Base-by-base conservation (phyloP, 805 yeast species). In the Yarrowia hollandica region DNA sequence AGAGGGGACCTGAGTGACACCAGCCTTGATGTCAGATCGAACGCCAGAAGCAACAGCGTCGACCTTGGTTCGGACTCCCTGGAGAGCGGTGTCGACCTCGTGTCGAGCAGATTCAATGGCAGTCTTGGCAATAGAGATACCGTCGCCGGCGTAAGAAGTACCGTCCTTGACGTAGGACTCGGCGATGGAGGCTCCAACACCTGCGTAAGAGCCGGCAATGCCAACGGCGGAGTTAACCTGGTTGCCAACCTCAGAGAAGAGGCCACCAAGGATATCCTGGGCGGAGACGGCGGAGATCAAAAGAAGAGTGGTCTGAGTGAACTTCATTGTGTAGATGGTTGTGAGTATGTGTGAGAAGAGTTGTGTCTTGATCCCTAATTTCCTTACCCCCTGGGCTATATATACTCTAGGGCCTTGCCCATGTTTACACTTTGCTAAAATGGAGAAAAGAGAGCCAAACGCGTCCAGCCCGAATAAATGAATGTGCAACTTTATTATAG, bases 161-260 rank as follows among this genome's bases (percentile, higher is more conserved):
- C 58, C 58, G 35, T 52, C 58, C 44, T 52, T 37, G 58, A 28
- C 58, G 58, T 52, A 52, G 44, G 58, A 52, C 44, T 52, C 26
- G 34, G 35, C 58, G 18, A 35, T 52, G 35, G 58, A 52, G 12
- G 58, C 58, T 14, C 58, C 58, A 25, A 35, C 44, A 11, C 58
- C 58, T 11, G 58, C 58, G 26, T 35, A 52, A 25, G 42, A 35
- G 18, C 44, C 44, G 3, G 44, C 58, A 25, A 52, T 23, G 11
- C 44, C 44, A 35, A 37, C 58, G 19, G 58, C 58, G 12, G 42
- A 35, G 42, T 37, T 37, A 35, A 52, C 33, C 42, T 35, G 44
- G 44, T 35, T 52, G 14, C 44, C 58, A 11, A 52, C 44, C 42
- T 52, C 58, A 10, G 44, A 35, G 26, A 52, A 37, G 44, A 52